Conservation (phyloP, 2,329 filamentous ascomycete genomes). For the Scopulariopsis brevicaulis region DNA sequence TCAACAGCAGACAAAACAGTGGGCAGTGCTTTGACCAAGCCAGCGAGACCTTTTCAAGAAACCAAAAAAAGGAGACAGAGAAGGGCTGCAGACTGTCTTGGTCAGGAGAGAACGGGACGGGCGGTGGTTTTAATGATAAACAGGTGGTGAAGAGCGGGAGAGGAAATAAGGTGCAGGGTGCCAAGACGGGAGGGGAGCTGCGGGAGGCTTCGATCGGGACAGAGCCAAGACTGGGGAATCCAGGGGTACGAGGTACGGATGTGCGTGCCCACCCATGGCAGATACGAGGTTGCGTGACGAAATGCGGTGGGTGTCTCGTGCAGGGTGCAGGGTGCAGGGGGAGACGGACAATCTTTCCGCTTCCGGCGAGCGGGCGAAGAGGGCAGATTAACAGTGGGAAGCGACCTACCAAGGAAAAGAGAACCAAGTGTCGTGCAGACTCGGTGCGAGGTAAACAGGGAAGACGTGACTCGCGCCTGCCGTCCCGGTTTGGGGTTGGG, state of each 20-base stretch:
- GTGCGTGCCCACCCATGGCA: background rate
- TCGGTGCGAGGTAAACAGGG: background rate
- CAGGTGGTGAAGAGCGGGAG: background rate
- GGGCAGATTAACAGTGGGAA: background rate
- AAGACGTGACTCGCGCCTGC: background rate
- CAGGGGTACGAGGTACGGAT: background rate
- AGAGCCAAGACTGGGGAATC: background rate
- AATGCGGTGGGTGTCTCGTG: background rate
- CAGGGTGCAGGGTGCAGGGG: background rate
- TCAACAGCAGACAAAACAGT: too few relatives aligned
- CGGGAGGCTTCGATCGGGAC: background rate
- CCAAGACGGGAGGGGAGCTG: conserved; percentile 1
- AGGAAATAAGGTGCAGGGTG: conserved; percentile 1
- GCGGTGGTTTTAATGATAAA: too few relatives aligned
- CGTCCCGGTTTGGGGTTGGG: background rate
- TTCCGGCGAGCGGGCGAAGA: too few relatives aligned
- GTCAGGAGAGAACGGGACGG: too few relatives aligned
- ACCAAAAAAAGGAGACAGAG: background rate
- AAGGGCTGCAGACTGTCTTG: too few relatives aligned
- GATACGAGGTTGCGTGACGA: background rate
- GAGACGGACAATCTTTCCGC: background rate
- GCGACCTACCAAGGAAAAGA: background rate
- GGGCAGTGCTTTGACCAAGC: too few relatives aligned
- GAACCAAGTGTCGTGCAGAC: background rate
- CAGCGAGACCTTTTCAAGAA: too few relatives aligned